Evolutionary conservation across 1,284 basidiomycete species (phyloP).

Genomic region (Trichosporon asahii): DNA sequence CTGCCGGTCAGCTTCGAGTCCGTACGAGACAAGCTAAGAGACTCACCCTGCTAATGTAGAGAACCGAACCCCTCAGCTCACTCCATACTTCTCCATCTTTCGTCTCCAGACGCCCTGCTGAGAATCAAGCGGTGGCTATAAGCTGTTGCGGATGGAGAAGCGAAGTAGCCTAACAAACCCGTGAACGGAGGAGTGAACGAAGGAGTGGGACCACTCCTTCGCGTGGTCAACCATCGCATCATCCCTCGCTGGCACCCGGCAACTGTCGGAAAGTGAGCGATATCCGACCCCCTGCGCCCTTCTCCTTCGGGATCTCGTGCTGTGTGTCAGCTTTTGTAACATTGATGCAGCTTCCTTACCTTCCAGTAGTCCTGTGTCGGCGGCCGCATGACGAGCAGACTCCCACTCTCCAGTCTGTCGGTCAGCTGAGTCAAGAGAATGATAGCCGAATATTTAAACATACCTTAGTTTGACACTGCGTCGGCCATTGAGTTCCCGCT

Average conservation of each 20-base stretch:
- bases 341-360: constrained; percentile 29
- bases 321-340: constrained; percentile 19
- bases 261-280: constrained; percentile 55
- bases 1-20: no score
- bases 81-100: no score
- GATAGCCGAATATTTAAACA: constrained; percentile 12
- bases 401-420: constrained; percentile 53
- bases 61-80: no score
- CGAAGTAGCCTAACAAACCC: no score
- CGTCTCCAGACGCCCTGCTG: no score
- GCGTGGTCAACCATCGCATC: not conserved
- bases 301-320: constrained; percentile 56
- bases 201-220: not conserved
- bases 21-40: no score
- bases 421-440: not conserved
- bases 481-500: constrained; percentile 26
- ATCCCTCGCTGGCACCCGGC: not conserved
- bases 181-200: not conserved
- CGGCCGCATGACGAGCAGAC: constrained; percentile 56
- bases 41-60: no score
- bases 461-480: constrained; percentile 41
- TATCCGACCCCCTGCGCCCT: constrained; percentile 50
- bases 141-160: no score
- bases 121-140: no score
- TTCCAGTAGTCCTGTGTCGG: constrained; percentile 57